Conservation (phyloP, 805 yeast species). For the Sungouiozyma intestinalis region DNA sequence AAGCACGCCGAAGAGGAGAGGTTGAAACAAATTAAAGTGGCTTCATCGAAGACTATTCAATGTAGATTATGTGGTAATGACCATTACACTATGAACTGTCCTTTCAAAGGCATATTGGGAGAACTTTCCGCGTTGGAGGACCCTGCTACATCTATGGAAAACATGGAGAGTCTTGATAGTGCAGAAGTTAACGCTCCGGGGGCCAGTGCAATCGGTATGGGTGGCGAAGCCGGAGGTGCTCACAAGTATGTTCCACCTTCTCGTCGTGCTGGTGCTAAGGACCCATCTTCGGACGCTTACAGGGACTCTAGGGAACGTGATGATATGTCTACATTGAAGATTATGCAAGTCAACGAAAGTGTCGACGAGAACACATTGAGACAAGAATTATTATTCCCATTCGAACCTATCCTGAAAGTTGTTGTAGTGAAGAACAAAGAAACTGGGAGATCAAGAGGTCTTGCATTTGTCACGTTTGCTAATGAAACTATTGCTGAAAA, state of each 20-base stretch:
- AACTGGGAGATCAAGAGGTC: slow-evolving; percentile 90
- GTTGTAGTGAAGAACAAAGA: slow-evolving; percentile 83
- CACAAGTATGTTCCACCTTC: slow-evolving; percentile 55
- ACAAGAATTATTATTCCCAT: slow-evolving; percentile 54
- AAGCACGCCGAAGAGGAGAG: slow-evolving; percentile 67
- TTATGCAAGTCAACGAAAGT: slow-evolving; percentile 79
- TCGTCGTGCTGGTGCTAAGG: slow-evolving; percentile 32
- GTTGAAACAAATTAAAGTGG: slow-evolving; percentile 36
- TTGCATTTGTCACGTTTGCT: slow-evolving; percentile 83
- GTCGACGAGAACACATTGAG: slow-evolving; percentile 77
- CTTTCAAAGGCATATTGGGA: slow-evolving; percentile 79
- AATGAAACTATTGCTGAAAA: slow-evolving; percentile 58
- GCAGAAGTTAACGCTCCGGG: slow-evolving; percentile 23
- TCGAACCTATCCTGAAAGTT: slow-evolving; percentile 63
- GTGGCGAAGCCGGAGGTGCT: slow-evolving; percentile 25
- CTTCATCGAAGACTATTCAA: slow-evolving; percentile 37
- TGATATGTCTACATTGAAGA: slow-evolving; percentile 78
- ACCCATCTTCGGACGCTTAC: slow-evolving; percentile 33
- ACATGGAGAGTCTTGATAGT: slow-evolving; percentile 28
- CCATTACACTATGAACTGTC: slow-evolving; percentile 92
- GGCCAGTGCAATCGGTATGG: slow-evolving; percentile 23
- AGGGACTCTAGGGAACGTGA: slow-evolving; percentile 53
- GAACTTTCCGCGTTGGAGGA: slow-evolving; percentile 35
- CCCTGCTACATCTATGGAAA: slow-evolving; percentile 24
- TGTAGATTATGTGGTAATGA: slow-evolving; percentile 93